Conservation (phyloP, 2,329 filamentous ascomycete genomes). For the Tricladium varicosporioides region DNA sequence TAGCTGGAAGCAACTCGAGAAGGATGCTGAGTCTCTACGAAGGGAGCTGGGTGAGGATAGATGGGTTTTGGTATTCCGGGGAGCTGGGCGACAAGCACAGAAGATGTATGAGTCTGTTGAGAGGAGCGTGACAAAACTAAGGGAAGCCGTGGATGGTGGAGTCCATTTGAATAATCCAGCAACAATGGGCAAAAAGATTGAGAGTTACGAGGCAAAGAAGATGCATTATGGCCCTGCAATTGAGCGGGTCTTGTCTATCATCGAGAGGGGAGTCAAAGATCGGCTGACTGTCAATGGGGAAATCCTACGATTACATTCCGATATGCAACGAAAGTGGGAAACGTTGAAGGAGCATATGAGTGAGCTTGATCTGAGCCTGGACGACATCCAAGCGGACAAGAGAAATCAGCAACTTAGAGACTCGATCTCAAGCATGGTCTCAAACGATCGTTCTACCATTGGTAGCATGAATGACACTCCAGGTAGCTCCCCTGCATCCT, state of each 20-base stretch:
- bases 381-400: slow-evolving; percentile 64
- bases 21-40: slow-evolving; percentile 83
- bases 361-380: slow-evolving; percentile 72
- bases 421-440: slow-evolving; percentile 85
- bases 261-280: slow-evolving; percentile 92
- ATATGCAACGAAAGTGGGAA: slow-evolving; percentile 82
- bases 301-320: slow-evolving; percentile 79
- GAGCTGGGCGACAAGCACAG: slow-evolving; percentile 84
- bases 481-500: slow-evolving; percentile 64
- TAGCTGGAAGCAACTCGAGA: slow-evolving; percentile 85
- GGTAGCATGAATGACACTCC: slow-evolving; percentile 47
- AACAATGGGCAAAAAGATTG: slow-evolving; percentile 75
- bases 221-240: slow-evolving; percentile 92
- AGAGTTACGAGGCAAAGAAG: slow-evolving; percentile 93
- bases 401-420: slow-evolving; percentile 78
- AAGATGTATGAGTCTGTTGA: slow-evolving; percentile 98
- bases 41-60: slow-evolving; percentile 92
- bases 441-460: slow-evolving; percentile 45
- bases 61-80: slow-evolving; percentile 94
- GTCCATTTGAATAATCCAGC: slow-evolving; percentile 71
- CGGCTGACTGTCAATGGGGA: slow-evolving; percentile 96
- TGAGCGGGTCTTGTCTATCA: slow-evolving; percentile 85
- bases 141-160: slow-evolving; percentile 73
- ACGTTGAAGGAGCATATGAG: slow-evolving; percentile 72
- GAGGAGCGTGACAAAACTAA: slow-evolving; percentile 78